Conservation (phyloP, 176 grass and related monocot genomes). For the Olyra latifolia region DNA sequence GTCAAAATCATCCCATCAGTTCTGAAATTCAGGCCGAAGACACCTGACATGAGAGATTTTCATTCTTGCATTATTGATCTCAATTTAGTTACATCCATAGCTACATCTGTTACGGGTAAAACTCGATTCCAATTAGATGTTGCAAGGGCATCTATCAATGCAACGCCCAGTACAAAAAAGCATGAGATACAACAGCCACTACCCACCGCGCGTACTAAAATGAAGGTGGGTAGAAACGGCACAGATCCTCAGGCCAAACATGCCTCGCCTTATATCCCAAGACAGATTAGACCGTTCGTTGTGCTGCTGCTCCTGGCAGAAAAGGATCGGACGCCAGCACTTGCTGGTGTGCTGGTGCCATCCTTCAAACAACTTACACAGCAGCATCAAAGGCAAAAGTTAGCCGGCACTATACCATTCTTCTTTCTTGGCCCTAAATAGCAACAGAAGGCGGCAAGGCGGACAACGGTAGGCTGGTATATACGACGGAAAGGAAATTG, state of each 20-base stretch:
- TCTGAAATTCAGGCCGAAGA: too few species aligned
- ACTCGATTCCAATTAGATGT: conserved; percentile 9
- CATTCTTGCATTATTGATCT: conserved; percentile 32
- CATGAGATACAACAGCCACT: conserved; percentile 9
- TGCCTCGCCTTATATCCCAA: not conserved
- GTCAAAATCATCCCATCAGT: too few species aligned
- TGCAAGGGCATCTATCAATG: conserved; percentile 5
- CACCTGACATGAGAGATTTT: not conserved
- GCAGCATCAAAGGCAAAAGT: conserved; percentile 2
- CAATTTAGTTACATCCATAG: conserved; percentile 34
- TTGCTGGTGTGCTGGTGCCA: conserved; percentile 13
- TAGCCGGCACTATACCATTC: not conserved
- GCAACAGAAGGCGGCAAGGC: conserved; percentile 9
- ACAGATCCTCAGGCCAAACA: conserved; percentile 15
- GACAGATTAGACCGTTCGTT: not conserved
- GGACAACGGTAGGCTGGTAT: not conserved
- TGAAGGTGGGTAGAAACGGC: conserved; percentile 34
- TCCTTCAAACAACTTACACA: conserved; percentile 36
- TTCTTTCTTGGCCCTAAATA: not conserved
- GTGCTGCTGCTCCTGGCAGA: not conserved
- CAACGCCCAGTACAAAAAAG: conserved; percentile 1
- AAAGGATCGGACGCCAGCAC: conserved; percentile 16
- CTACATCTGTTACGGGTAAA: conserved; percentile 18
- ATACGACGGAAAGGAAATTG: not conserved
- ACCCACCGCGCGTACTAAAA: conserved; percentile 35